These are phyloP conservation scores for Cubamyces sp. DNA, from an alignment of 768 basidiomycete genomes.

Conservation along the genomic window DNA sequence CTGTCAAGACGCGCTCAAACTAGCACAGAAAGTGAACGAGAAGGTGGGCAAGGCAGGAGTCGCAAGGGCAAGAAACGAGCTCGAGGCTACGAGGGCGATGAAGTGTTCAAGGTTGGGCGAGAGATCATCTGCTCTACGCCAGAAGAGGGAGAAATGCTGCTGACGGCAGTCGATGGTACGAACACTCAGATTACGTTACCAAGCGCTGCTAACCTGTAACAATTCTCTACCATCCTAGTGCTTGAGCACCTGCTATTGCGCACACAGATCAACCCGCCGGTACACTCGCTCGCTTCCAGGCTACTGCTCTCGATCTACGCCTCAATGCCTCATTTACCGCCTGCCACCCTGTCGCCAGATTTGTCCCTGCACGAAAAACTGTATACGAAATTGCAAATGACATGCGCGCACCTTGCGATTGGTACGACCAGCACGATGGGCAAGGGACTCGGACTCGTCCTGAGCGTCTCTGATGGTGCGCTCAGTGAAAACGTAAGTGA, in stretches of 20 bases:
- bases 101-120: constrained; percentile 58
- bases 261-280: constrained; percentile 51
- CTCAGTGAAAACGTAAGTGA: constrained; percentile 35
- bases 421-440: constrained; percentile 64
- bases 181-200: constrained; percentile 3
- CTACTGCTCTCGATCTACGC: constrained; percentile 60
- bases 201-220: constrained; percentile 7
- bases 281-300: constrained; percentile 63
- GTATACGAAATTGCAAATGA: constrained; percentile 47
- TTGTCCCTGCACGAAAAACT: constrained; percentile 51
- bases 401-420: constrained; percentile 52
- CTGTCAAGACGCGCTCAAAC: constrained; percentile 45
- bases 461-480: constrained; percentile 35
- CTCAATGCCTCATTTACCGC: constrained; percentile 58
- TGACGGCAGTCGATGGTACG: constrained; percentile 64
- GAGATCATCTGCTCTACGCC: constrained; percentile 51
- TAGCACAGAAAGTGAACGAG: constrained; percentile 30
- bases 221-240: constrained; percentile 42
- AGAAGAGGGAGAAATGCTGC: constrained; percentile 55
- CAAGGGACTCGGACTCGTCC: constrained; percentile 60
- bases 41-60: constrained; percentile 35
- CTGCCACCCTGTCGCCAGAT: constrained; percentile 58
- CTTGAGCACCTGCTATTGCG: constrained; percentile 52
- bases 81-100: constrained; percentile 76
- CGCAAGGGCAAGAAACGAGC: constrained; percentile 71